Evolutionary conservation across 306 rosid species (phyloP), one percentile per base, ranked within the genome.

Genomic region (Prunus padus): DNA sequence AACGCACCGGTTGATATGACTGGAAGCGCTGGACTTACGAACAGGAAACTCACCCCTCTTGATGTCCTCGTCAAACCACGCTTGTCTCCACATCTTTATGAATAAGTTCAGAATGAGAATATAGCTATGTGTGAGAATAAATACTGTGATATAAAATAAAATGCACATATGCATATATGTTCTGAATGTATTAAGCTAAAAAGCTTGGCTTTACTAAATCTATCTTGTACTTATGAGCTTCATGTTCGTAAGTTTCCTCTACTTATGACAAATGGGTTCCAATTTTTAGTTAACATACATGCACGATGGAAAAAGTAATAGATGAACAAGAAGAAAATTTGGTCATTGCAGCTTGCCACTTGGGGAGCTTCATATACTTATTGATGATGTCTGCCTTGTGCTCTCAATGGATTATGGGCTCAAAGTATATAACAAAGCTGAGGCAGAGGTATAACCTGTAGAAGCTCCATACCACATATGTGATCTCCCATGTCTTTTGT

Each of bases 361-460:
- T 84, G 95, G 91, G 91, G 65, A 87, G 86, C 82, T 86, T 85
- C 80, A 87, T 87, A 60, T 87, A 87, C 86, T 71, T 81, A 30
- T 62, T 89, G 77, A 87, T 87, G 91, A 89, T 85, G 91, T 90
- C 91, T 76, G 95, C 90, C 30, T 72, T 87, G 79, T 89, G 91
- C 73, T 82, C 90, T 82, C 90, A 89, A 78, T 87, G 95, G 91
- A 59, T 87, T 9, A 87, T 87, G 88, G 95, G 91, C 19, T 89
- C 90, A 73, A 89, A 77, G 55, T 89, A 86, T 67, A 37, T 91
- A 74, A 62, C 77, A 73, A 84, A 86, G 83, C 63, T 86, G 73
- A 85, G 91, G 65, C 65, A 73, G 64, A 87, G 66, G 51, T 87
- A 84, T 68, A 79, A 78, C 67, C 82, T 87, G 90, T 85, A 49